Conservation (phyloP, 2,329 filamentous ascomycete species). For the Epichloe gansuensis region DNA sequence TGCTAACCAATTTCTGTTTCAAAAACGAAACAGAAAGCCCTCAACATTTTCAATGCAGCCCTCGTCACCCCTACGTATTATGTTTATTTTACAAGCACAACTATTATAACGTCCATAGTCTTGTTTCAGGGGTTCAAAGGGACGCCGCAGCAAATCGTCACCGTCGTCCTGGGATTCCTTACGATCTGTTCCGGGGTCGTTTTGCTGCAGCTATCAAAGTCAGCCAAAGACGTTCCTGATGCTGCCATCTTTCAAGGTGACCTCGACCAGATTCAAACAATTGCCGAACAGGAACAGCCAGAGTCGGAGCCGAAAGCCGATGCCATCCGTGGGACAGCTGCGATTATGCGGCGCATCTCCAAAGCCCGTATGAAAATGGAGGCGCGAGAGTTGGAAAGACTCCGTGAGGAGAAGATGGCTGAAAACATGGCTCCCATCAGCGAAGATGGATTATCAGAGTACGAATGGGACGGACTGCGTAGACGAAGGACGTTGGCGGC, state of each 20-base stretch:
- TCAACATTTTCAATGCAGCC: constrained; percentile 93
- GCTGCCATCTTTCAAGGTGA: constrained; percentile 85
- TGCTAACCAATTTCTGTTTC: background rate
- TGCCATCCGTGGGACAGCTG: constrained; percentile 81
- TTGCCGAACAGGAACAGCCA: constrained; percentile 90
- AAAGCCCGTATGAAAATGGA: constrained; percentile 65
- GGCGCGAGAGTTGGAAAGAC: constrained; percentile 61
- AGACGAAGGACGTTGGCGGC: constrained; percentile 48
- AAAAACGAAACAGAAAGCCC: constrained; percentile 66
- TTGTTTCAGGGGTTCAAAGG: constrained; percentile 93
- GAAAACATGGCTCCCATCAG: constrained; percentile 62
- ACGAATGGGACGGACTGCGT: constrained; percentile 87
- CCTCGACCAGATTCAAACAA: constrained; percentile 87
- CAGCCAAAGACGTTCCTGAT: constrained; percentile 93
- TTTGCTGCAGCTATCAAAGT: constrained; percentile 90
- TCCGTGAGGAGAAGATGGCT: constrained; percentile 64
- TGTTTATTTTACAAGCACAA: constrained; percentile 93
- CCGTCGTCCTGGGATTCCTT: constrained; percentile 85
- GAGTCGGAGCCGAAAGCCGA: constrained; percentile 94
- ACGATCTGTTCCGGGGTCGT: constrained; percentile 90
- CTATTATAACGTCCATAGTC: constrained; percentile 86
- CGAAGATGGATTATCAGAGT: constrained; percentile 56
- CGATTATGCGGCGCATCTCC: constrained; percentile 76
- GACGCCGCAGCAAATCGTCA: constrained; percentile 65
- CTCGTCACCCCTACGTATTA: constrained; percentile 98